Evolutionary conservation across 257 asterid species (phyloP).

Genomic region (Petrea volubilis): DNA sequence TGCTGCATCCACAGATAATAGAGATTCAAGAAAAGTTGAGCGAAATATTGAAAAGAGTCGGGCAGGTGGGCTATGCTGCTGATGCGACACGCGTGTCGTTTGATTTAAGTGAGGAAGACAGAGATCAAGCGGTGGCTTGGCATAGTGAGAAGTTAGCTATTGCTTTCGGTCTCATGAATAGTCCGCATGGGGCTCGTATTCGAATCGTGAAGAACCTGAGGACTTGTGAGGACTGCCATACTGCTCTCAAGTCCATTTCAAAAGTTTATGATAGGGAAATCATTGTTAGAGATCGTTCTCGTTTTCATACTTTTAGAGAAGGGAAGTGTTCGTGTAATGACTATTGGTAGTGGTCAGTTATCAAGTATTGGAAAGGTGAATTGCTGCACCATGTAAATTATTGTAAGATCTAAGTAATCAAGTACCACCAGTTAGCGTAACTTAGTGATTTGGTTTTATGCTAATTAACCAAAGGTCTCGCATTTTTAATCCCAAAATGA

Average conservation of each 20-base stretch:
- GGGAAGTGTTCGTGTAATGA: constrained; percentile 68
- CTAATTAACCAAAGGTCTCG: too few relatives aligned
- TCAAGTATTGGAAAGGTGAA: too few relatives aligned
- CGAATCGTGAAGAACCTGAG: constrained; percentile 58
- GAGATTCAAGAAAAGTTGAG: constrained; percentile 48
- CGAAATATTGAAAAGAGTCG: constrained; percentile 43
- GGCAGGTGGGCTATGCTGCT: constrained; percentile 48
- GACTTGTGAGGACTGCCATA: constrained; percentile 68
- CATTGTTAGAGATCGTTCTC: constrained; percentile 56
- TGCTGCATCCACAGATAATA: constrained; percentile 48
- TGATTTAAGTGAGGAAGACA: constrained; percentile 61
- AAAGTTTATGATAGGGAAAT: constrained; percentile 59
- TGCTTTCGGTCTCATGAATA: constrained; percentile 56
- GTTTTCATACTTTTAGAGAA: constrained; percentile 49
- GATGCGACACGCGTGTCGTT: constrained; percentile 54
- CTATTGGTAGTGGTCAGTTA: constrained; percentile 45
- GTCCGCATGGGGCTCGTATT: constrained; percentile 34
- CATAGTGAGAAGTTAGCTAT: constrained; percentile 71
- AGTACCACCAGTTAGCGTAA: too few relatives aligned
- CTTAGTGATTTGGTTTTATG: too few relatives aligned
- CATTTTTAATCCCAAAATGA: too few relatives aligned
- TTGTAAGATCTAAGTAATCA: too few relatives aligned
- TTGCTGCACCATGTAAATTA: too few relatives aligned
- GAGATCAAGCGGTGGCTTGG: constrained; percentile 65
- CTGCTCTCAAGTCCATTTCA: constrained; percentile 53